Evolutionary conservation across 768 basidiomycete genomes (phyloP), one percentile per base, ranked within the genome.

Genomic region (Tricholoma sp.): DNA sequence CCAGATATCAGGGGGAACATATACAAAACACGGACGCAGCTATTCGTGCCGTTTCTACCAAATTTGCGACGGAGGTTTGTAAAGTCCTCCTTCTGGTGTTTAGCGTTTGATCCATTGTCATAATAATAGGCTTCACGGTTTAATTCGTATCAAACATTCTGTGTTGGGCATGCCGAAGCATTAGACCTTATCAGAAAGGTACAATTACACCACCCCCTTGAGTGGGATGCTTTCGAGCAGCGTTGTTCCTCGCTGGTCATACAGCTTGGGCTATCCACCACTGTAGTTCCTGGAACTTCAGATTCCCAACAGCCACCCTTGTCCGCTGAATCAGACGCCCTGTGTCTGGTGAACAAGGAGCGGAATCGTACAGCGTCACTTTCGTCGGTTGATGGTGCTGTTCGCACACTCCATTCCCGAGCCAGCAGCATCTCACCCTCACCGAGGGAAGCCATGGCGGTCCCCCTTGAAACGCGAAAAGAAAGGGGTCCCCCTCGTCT

Each of bases 201-300:
- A 18, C 81, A 84, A 37, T 76, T 82, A 34, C 84, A 84, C 54
- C 78, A 84, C 60, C 78, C 84, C 1, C 57, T 76, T 0, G 92
- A 95, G 66, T 95, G 94, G 87, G 87, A 89, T 19, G 77, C 81
- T 8, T 97, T 87, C 64, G 95, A 98, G 65, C 82, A 85, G 47
- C 83, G 81, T 12, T 97, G 93, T 65, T 81, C 85, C 0, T 67
- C 73, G 5, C 75, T 84, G 61, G 75, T 83, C 12, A 63, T 74
- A 58, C 71, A 78, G 59, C 64, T 78, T 56, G 63, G 66, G 32
- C 72, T 71, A 39, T 57, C 59, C 24, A 63, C 61, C 21, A 54
- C 57, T 16, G 57, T 64, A 29, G 60, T 58, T 55, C 51, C 61
- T 7, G 60, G 62, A 24, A 59, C 62, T 39, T 56, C 63, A 45